Base-by-base conservation (phyloP, 768 basidiomycete species). In the Heimioporus sp. region DNA sequence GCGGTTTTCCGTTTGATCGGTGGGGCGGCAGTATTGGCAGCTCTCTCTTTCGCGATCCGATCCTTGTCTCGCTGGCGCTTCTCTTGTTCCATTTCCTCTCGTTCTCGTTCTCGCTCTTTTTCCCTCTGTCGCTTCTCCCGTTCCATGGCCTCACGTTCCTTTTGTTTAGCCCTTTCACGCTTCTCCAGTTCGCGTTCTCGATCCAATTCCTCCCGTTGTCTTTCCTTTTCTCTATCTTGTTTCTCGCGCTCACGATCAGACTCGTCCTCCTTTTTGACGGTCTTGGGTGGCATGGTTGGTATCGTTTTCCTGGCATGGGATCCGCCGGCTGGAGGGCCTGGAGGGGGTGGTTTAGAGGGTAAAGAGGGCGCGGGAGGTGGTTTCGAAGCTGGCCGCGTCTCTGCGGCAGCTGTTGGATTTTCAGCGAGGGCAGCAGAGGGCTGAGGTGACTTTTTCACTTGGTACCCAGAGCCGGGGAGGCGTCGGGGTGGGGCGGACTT, bases 391-490 rank as follows among this genome's bases (percentile, higher is more conserved):
- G 61, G 21, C 17, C 72, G 71, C 20, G 59, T 16, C n/a, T 72
- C 72, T 1, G 61, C 53, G 4, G 64, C 59, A 1, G 55, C 59
- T n/a, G 51, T 52, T 21, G 65, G 57, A 57, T 60, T 74, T 15
- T 58, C 63, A 12, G 59, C 17, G 15, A 49, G 17, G 43, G 61
- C 45, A 1, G 53, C 1, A 16, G 65, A 53, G 8, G 60, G 43
- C 38, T 57, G 69, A 39, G 68, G 61, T 0, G 65, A 57, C n/a
- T 69, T 69, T 24, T 73, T 73, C 7, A 65, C 69, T 52, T 70
- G 72, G 57, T 72, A 80, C 4, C 79, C 80, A 5, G 80, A 81
- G 0, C 80, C 80, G 28, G 80, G 80, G 12, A 69, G 50, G 32
- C 76, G 73, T 43, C 74, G 67, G 10, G 62, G 52, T 2, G 60